Conservation (phyloP, 768 basidiomycete species). For the Pleurotus sapidus region DNA sequence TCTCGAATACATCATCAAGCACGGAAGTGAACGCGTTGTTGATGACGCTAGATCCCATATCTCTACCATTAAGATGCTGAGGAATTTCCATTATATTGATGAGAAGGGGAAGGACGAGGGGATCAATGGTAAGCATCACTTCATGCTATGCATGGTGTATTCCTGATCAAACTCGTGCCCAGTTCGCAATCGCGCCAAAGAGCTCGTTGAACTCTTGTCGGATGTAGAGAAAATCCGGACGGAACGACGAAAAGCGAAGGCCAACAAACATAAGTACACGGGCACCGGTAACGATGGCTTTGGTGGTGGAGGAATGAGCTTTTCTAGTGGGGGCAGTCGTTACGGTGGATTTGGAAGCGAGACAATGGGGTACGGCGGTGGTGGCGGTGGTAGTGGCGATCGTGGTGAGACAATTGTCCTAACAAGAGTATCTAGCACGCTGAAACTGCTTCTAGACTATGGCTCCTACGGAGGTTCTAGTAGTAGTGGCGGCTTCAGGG, state of each 20-base stretch:
- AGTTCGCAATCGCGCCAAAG: slow-evolving; percentile 95
- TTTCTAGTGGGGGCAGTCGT: slow-evolving; percentile 50
- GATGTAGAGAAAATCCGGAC: slow-evolving; percentile 88
- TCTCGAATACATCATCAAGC: slow-evolving; percentile 93
- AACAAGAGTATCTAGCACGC: slow-evolving; percentile 15
- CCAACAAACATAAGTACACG: slow-evolving; percentile 84
- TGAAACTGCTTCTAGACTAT: slow-evolving; percentile 22
- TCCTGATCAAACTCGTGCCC: slow-evolving; percentile 5
- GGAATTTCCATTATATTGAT: slow-evolving; percentile 98
- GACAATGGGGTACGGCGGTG: slow-evolving; percentile 26
- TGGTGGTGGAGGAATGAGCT: slow-evolving; percentile 47
- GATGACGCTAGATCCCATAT: slow-evolving; percentile 96
- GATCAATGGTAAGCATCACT: slow-evolving; percentile 70
- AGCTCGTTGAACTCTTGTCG: slow-evolving; percentile 86
- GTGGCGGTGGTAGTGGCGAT: slow-evolving; percentile 32
- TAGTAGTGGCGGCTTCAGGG: slow-evolving; percentile 47
- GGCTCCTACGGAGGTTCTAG: slow-evolving; percentile 34
- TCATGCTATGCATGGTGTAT: neutral
- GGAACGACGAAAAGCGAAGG: slow-evolving; percentile 91
- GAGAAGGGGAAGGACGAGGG: slow-evolving; percentile 99
- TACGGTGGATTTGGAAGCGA: slow-evolving; percentile 47
- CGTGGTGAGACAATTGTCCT: slow-evolving; percentile 2
- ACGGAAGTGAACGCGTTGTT: slow-evolving; percentile 96
- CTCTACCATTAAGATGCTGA: slow-evolving; percentile 94
- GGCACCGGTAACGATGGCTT: slow-evolving; percentile 84